Conservation (phyloP, 768 basidiomycete species). For the Suillus alpinus region DNA sequence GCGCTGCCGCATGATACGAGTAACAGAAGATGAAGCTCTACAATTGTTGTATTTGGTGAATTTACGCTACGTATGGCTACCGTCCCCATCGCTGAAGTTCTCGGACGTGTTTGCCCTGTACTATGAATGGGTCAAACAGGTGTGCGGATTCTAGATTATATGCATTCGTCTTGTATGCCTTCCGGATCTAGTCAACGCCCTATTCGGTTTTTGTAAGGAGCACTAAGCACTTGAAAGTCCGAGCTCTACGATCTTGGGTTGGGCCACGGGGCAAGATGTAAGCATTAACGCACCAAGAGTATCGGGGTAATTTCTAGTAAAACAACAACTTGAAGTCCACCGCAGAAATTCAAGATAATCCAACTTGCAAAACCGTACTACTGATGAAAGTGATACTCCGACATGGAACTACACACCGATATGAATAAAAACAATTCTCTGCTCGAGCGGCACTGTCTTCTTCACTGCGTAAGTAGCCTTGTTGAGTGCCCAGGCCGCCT, state of each 20-base stretch:
- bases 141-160: neutral
- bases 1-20: slow-evolving; percentile 13
- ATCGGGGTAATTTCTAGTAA: neutral
- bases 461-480: slow-evolving; percentile 3
- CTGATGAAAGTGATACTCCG: neutral
- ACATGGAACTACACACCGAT: slow-evolving; percentile 2
- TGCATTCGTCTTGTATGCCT: neutral
- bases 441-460: slow-evolving; percentile 6
- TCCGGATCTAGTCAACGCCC: neutral
- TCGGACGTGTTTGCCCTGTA: neutral
- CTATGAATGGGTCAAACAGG: neutral
- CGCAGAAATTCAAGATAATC: neutral
- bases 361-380: neutral
- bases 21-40: neutral
- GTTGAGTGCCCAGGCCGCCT: slow-evolving; percentile 10
- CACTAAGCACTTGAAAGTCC: too few species aligned
- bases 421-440: slow-evolving; percentile 13
- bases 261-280: too few species aligned
- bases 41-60: neutral
- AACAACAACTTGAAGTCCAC: neutral
- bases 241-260: too few species aligned
- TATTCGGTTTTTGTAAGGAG: too few species aligned
- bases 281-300: neutral
- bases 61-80: neutral
- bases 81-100: neutral